A percentile compares a stretch with the other conserved stretches of the same genome.
Evolutionary conservation across 108 stramenopile species (phyloP).

Genomic region (Nannochloropsis gaditana): DNA sequence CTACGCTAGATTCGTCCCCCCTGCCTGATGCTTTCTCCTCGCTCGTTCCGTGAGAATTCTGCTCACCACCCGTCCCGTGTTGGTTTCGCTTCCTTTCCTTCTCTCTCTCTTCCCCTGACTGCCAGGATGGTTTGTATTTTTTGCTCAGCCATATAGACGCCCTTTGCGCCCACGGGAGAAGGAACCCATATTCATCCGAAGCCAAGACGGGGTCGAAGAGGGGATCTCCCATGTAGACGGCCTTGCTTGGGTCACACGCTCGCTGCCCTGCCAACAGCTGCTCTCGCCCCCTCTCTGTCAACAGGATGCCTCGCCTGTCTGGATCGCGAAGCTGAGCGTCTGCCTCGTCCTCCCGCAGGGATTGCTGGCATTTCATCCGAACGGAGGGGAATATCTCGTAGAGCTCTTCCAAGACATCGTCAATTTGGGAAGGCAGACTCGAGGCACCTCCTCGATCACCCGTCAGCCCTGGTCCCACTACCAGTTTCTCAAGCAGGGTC

Average conservation of each 20-base stretch:
- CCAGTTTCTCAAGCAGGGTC: too few relatives aligned
- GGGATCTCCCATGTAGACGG: conserved; percentile 3
- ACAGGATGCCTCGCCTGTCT: neutral
- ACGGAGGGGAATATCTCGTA: neutral
- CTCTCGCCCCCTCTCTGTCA: neutral
- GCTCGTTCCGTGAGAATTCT: too few relatives aligned
- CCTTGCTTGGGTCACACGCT: neutral
- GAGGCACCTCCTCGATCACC: neutral
- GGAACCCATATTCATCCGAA: neutral
- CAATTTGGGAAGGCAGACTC: neutral
- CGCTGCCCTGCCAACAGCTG: conserved; percentile 6
- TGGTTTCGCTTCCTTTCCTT: neutral
- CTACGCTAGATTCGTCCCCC: neutral
- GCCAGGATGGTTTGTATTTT: neutral
- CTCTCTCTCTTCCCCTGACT: neutral
- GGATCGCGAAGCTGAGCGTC: neutral
- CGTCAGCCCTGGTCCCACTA: neutral
- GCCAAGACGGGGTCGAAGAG: conserved; percentile 3
- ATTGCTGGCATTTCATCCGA: neutral
- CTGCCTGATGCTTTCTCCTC: neutral
- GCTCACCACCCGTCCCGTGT: too few relatives aligned
- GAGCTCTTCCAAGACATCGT: neutral
- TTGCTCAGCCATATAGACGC: conserved; percentile 7
- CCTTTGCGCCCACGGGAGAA: neutral
- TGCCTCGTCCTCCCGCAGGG: neutral